A percentile compares a stretch with the other conserved stretches of the same genome.
Conservation (phyloP, 2,329 filamentous ascomycete genomes). For the Aspergillus sp. region DNA sequence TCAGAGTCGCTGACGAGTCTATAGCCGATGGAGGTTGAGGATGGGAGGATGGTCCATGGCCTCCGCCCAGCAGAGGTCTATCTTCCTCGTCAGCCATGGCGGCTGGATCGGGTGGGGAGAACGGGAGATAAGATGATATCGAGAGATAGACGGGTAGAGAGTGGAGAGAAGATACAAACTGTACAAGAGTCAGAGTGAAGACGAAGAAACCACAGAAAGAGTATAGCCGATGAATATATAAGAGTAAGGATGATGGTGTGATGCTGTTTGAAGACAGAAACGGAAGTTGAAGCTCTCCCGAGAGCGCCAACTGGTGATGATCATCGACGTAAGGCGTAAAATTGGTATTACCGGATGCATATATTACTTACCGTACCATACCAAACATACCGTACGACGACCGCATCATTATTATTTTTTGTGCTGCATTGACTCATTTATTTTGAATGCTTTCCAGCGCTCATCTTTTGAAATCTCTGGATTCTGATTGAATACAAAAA, state of each 20-base stretch:
- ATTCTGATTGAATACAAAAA: no score
- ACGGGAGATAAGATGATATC: slow-evolving; percentile 5
- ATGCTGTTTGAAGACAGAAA: not conserved
- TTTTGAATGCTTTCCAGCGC: not conserved
- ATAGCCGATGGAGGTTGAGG: slow-evolving; percentile 12
- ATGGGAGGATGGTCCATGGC: slow-evolving; percentile 15
- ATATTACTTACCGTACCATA: not conserved
- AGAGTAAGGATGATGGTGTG: not conserved
- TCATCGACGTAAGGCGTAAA: not conserved
- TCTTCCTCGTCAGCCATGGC: slow-evolving; percentile 30
- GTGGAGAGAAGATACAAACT: not conserved
- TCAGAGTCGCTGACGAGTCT: slow-evolving; percentile 7
- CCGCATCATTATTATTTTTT: not conserved
- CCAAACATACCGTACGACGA: slow-evolving; percentile 14
- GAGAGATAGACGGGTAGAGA: slow-evolving; percentile 1
- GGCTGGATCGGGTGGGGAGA: slow-evolving; percentile 7
- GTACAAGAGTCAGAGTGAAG: not conserved
- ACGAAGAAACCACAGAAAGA: not conserved
- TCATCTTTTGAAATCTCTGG: not conserved
- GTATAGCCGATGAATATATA: not conserved
- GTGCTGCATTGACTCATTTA: not conserved
- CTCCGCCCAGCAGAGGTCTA: slow-evolving; percentile 23
- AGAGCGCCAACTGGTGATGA: not conserved
- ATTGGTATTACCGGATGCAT: not conserved
- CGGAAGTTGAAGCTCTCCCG: not conserved